Conservation (phyloP, 805 yeast species). For the Teunomyces atbi region DNA sequence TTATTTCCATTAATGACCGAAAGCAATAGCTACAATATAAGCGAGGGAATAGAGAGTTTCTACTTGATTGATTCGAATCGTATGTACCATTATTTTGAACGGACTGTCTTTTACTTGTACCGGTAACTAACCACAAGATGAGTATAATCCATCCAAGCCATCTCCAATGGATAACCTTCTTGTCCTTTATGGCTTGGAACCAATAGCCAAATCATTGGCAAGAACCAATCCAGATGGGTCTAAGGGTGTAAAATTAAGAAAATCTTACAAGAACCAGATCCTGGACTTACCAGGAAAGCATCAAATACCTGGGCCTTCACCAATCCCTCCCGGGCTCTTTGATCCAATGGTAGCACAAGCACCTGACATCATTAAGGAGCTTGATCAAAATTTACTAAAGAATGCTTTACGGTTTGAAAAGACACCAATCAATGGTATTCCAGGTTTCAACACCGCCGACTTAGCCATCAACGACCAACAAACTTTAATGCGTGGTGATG, state of each 20-base stretch:
- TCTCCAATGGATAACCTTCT: slow-evolving; percentile 75
- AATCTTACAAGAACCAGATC: slow-evolving; percentile 92
- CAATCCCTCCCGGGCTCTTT: slow-evolving; percentile 33
- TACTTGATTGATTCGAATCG: slow-evolving; percentile 28
- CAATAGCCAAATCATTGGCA: slow-evolving; percentile 76
- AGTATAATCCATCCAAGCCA: slow-evolving; percentile 50
- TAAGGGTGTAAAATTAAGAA: slow-evolving; percentile 88
- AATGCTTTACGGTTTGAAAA: slow-evolving; percentile 59
- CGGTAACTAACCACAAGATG: slow-evolving; percentile 15
- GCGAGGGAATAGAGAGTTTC: slow-evolving; percentile 18
- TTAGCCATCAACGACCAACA: slow-evolving; percentile 59
- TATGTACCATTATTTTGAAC: slow-evolving; percentile 9
- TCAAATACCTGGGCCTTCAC: slow-evolving; percentile 51
- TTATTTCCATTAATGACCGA: background rate
- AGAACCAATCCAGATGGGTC: slow-evolving; percentile 85
- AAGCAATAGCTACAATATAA: slow-evolving; percentile 4
- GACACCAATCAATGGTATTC: slow-evolving; percentile 67
- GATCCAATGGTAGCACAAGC: slow-evolving; percentile 37
- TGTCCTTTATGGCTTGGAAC: slow-evolving; percentile 62
- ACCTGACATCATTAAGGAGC: slow-evolving; percentile 47
- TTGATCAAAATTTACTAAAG: slow-evolving; percentile 49
- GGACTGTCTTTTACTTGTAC: background rate
- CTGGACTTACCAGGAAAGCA: slow-evolving; percentile 82
- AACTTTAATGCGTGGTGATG: slow-evolving; percentile 40
- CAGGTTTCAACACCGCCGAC: slow-evolving; percentile 69